Evolutionary conservation across 2,329 filamentous ascomycete genomes (phyloP), one percentile per base, ranked within the genome.

Genomic region (Penicillium sp.): DNA sequence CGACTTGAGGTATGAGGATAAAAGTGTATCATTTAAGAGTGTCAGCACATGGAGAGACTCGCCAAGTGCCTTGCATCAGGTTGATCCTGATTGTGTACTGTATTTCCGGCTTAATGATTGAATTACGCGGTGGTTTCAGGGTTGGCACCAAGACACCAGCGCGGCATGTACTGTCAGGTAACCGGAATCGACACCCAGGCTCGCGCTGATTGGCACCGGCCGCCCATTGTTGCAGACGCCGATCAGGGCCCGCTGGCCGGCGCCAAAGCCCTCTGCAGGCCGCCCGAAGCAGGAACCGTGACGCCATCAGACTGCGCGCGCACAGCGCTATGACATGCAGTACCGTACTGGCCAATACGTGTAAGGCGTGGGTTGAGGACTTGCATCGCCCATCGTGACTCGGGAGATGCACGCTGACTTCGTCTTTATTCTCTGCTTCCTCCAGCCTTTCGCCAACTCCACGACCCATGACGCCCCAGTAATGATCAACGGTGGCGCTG

Each of bases 221-320:
- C 5, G 18, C 31, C 9, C 30, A 36, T 30, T 30, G 39, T 40
- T 43, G 36, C 41, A 46, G 31, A 33, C 34, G 50, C 41, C 48
- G 52, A 55, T 55, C 52, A 52, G 50, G 52, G 52, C 50, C 43
- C 50, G 39, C 39, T 41, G 41, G 41, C 50, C 38, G 33, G 36
- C 45, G 41, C 46, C 33, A 45, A 47, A 45, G 36, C 19, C 43
- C 39, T 44, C 51, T 56, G 53, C 53, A 54, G 39, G 17, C 47
- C 45, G 50, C 53, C 39, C 45, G 42, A 56, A 53, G 33, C 43
- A 54, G 53, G 49, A 41, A 48, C 41, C 35, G 45, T 56, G 53
- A 56, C 51, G 50, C 45, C 53, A 56, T 56, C 17, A 21, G n/a
- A 35, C 48, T 21, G 35, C 37, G 14, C 39, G 27, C 20, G 28